Base-by-base conservation (phyloP, 345 rosid genomes). In the Clausena lansium region DNA sequence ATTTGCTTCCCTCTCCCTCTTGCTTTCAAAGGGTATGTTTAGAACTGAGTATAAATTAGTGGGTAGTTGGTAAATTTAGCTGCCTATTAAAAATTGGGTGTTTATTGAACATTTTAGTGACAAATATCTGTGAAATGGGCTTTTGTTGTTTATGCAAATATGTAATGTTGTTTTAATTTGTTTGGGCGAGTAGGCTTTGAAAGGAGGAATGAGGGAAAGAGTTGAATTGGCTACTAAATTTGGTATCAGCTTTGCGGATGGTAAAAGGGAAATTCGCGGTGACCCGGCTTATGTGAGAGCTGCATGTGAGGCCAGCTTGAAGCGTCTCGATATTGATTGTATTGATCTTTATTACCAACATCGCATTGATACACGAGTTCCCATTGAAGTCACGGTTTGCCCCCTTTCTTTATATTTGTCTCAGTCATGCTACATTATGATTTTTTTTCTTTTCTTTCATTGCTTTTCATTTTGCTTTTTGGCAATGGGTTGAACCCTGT, bases 271-370 rank as follows among this genome's bases (percentile, higher is more conserved):
- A 52, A 17, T 80, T 19, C 61, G 41, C 2, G 90, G 88, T 0
- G 87, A 85, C 59, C 87, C 88, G 0, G 79, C 79, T n/a, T 85
- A 85, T 71, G 90, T 85, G 24, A 87, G 87, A 74, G 81, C 82
- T 50, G 78, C 82, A 28, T 87, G 88, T 32, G 87, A 84, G 82
- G 88, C 67, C 71, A 87, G 87, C 77, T 80, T 85, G 83, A 85
- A 85, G 74, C 78, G 88, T 60, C 85, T 87, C 28, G 77, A 79
- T 0, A 65, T 82, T 39, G 84, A 82, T 45, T 87, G 79, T 60
- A 75, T 87, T 70, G 88, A 85, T 75, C 90, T 87, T n/a, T 87
- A 83, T 74, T 87, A 87, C 63, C 87, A 85, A 36, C 87, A 85
- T 73, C 79, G 85, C n/a, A n/a, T n/a, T n/a, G n/a, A n/a, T n/a